phyloP scores from a whole-genome alignment of 768 basidiomycete species.

The Inosperma sp. region DNA sequence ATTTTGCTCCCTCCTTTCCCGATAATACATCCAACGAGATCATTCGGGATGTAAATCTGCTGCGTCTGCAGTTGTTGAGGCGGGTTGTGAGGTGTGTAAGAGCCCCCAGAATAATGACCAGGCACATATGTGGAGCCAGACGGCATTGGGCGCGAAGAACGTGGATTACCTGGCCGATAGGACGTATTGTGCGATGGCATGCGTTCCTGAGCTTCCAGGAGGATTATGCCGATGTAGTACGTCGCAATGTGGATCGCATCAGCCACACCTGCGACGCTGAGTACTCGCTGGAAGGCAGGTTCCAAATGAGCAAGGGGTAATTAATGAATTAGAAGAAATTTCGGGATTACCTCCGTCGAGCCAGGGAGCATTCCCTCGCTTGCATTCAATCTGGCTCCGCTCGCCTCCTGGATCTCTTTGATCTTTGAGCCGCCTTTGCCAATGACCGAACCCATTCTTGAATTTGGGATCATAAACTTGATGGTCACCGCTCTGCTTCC shows the following conservation, averaged over 20 bases:
- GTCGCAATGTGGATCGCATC: slow-evolving; percentile 99
- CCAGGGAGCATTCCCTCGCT: slow-evolving; percentile 98
- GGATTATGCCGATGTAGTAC: slow-evolving; percentile 97
- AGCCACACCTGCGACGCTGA: slow-evolving; percentile 97
- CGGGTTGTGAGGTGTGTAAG: slow-evolving; percentile 41
- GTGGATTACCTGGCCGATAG: slow-evolving; percentile 60
- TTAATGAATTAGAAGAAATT: not conserved
- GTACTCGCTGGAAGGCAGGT: slow-evolving; percentile 64
- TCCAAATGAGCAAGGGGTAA: not conserved
- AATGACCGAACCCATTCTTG: slow-evolving; percentile 98
- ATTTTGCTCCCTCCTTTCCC: slow-evolving; percentile 98
- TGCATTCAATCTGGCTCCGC: slow-evolving; percentile 92
- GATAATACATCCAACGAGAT: slow-evolving; percentile 95
- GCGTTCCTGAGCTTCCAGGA: slow-evolving; percentile 87
- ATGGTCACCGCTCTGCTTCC: slow-evolving; percentile 98
- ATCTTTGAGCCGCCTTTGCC: slow-evolving; percentile 98
- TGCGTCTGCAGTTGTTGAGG: slow-evolving; percentile 86
- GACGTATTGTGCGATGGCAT: slow-evolving; percentile 64
- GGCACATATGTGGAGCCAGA: slow-evolving; percentile 64
- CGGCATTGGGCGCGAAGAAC: slow-evolving; percentile 24
- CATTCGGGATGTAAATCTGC: slow-evolving; percentile 97
- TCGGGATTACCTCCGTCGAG: slow-evolving; percentile 89
- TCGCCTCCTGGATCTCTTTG: slow-evolving; percentile 99
- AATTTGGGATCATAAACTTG: slow-evolving; percentile 99
- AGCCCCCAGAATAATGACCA: slow-evolving; percentile 38